Evolutionary conservation across 2,329 filamentous ascomycete genomes (phyloP).

Genomic region (Leptodontidium sp.): DNA sequence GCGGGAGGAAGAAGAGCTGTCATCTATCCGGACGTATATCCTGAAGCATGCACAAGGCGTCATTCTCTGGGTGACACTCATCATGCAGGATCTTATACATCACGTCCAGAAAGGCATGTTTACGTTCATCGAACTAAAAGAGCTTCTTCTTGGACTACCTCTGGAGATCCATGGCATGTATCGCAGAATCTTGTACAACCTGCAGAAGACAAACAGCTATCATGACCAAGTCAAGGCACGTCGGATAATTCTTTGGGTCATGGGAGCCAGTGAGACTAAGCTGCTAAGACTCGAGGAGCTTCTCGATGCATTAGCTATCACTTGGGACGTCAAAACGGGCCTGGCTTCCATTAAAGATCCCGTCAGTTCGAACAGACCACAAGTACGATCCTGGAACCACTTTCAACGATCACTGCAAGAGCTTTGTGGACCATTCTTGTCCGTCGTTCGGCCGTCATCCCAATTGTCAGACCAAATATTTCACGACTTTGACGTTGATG

Average conservation of each 20-base stretch:
- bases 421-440: neutral
- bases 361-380: neutral
- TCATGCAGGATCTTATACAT: neutral
- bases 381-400: neutral
- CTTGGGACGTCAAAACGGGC: neutral
- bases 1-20: neutral
- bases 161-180: neutral
- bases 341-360: neutral
- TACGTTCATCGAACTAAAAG: neutral
- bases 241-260: neutral
- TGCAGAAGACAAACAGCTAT: neutral
- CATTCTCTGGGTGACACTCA: constrained; percentile 5
- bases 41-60: neutral
- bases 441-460: neutral
- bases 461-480: neutral
- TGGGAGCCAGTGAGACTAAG: neutral
- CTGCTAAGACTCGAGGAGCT: neutral
- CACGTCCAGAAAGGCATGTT: neutral
- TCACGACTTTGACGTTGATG: neutral
- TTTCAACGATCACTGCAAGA: neutral
- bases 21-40: neutral
- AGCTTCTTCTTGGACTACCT: neutral
- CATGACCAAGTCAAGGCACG: neutral
- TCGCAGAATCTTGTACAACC: neutral
- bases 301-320: neutral